Evolutionary conservation across 352 stramenopile genomes (phyloP).

Genomic region (Globisporangium parvum): DNA sequence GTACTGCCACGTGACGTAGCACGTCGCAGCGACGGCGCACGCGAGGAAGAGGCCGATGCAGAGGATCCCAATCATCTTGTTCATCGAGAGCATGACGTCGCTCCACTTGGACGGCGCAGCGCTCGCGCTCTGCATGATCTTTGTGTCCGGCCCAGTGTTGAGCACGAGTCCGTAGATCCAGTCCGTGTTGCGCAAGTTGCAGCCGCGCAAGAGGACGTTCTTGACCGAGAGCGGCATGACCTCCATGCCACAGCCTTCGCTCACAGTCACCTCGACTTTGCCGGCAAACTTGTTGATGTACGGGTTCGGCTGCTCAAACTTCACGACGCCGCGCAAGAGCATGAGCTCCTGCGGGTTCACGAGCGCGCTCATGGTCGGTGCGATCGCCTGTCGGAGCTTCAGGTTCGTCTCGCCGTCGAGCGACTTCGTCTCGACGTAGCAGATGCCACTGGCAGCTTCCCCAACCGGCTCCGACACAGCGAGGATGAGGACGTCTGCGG

Average conservation of each 20-base stretch:
- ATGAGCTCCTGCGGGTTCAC: conserved; percentile 46
- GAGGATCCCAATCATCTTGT: conserved; percentile 77
- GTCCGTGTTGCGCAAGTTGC: conserved; percentile 85
- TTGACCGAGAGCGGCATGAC: conserved; percentile 77
- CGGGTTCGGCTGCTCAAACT: conserved; percentile 75
- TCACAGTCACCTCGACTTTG: conserved; percentile 69
- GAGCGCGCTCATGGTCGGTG: conserved; percentile 58
- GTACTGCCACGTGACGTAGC: conserved; percentile 77
- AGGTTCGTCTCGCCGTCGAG: conserved; percentile 92
- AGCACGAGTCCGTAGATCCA: conserved; percentile 84
- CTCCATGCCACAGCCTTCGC: conserved; percentile 56
- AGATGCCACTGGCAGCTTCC: conserved; percentile 69
- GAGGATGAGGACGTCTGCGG: conserved; percentile 81
- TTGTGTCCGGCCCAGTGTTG: conserved; percentile 89
- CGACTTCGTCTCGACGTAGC: conserved; percentile 89
- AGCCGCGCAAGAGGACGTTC: conserved; percentile 88
- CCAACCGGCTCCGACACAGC: conserved; percentile 62
- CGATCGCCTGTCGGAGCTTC: conserved; percentile 79
- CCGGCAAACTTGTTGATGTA: conserved; percentile 88
- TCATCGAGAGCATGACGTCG: conserved; percentile 75
- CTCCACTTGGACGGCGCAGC: conserved; percentile 78
- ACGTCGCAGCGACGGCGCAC: conserved; percentile 58
- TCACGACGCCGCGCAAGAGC: conserved; percentile 49
- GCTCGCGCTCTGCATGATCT: conserved; percentile 87
- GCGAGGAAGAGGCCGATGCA: conserved; percentile 58